phyloP scores from a whole-genome alignment of 2,329 filamentous ascomycete species.

The Cordyceps militaris region DNA sequence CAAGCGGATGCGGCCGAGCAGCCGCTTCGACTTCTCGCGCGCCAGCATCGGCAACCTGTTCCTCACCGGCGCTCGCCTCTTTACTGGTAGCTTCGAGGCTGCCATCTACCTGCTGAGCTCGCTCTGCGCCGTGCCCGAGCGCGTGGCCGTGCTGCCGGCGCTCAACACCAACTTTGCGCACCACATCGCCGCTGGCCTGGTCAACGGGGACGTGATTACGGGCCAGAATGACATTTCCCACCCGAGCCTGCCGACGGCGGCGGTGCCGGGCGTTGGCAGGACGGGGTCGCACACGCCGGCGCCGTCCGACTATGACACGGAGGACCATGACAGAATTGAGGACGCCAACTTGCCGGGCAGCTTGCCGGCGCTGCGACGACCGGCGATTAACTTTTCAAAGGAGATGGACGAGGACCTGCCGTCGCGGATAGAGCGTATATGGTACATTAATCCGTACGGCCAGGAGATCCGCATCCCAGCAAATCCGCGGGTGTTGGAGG shows the following conservation, averaged over 20 bases:
- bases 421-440: conserved; percentile 71
- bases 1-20: conserved; percentile 65
- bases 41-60: conserved; percentile 76
- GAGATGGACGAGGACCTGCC: conserved; percentile 66
- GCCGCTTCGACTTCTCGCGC: conserved; percentile 69
- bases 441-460: conserved; percentile 99
- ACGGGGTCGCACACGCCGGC: conserved; percentile 23
- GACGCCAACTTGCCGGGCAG: conserved; percentile 78
- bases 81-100: conserved; percentile 86
- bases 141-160: conserved; percentile 74
- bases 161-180: conserved; percentile 95
- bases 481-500: conserved; percentile 70
- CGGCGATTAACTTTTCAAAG: conserved; percentile 79
- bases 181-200: conserved; percentile 80
- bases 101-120: conserved; percentile 84
- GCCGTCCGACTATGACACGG: conserved; percentile 37
- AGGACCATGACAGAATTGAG: conserved; percentile 59
- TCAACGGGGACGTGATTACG: conserved; percentile 69
- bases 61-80: conserved; percentile 76
- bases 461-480: conserved; percentile 83
- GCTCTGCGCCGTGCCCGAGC: conserved; percentile 74
- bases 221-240: conserved; percentile 93
- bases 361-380: conserved; percentile 69
- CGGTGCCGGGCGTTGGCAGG: conserved; percentile 24
- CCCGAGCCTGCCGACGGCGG: conserved; percentile 58